Conservation (phyloP, 2,329 filamentous ascomycete species). For the Colletotrichum sp. region DNA sequence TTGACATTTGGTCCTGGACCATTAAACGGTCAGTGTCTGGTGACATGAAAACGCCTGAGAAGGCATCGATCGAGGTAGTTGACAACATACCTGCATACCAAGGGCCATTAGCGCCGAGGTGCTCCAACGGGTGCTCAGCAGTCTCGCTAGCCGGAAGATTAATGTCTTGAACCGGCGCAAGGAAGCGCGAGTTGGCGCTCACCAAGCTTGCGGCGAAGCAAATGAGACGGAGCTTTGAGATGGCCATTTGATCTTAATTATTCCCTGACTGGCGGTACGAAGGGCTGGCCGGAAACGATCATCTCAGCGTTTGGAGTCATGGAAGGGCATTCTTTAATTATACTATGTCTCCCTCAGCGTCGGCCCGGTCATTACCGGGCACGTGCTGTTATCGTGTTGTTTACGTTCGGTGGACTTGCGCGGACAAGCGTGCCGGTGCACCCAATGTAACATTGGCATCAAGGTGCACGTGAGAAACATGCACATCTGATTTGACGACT, state of each 20-base stretch:
- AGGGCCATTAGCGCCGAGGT: constrained; percentile 58
- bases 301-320: not conserved
- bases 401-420: not conserved
- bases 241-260: not conserved
- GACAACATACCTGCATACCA: constrained; percentile 49
- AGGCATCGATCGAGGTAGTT: not conserved
- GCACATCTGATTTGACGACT: not conserved
- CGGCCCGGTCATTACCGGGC: not conserved
- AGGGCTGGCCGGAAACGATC: not conserved
- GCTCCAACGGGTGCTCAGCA: constrained; percentile 48
- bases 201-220: not conserved
- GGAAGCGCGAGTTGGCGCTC: not conserved
- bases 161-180: constrained; percentile 31
- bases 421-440: not conserved
- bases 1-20: constrained; percentile 59
- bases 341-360: not conserved
- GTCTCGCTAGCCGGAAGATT: constrained; percentile 27
- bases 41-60: not conserved
- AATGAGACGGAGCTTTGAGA: not conserved
- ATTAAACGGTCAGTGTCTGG: not conserved
- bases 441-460: not conserved
- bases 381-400: constrained; percentile 1
- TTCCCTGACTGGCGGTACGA: not conserved
- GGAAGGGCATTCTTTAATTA: not conserved
- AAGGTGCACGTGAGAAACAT: not conserved